Evolutionary conservation across 306 rosid species (phyloP).

Genomic region (Alnus glutinosa): DNA sequence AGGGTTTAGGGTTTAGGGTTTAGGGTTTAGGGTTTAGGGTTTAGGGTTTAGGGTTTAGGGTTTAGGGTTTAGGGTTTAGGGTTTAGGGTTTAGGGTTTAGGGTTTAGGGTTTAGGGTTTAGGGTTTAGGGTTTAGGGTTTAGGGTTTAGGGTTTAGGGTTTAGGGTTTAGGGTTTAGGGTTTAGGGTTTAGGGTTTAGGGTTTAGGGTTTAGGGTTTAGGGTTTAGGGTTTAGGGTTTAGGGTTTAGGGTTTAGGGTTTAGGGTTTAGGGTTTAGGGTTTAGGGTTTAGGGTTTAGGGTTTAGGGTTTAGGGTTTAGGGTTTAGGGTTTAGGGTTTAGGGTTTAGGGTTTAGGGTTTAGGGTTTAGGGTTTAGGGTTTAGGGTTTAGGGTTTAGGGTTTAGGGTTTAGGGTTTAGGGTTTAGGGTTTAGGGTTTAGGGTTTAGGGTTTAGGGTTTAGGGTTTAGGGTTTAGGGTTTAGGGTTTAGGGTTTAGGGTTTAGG

Average conservation of each 20-base stretch:
- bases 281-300: too few relatives aligned
- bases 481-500: too few relatives aligned
- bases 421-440: too few relatives aligned
- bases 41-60: neutral
- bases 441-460: too few relatives aligned
- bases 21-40: neutral
- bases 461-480: too few relatives aligned
- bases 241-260: neutral
- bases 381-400: too few relatives aligned
- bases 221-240: neutral
- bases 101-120: constrained; percentile 10
- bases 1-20: neutral
- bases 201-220: neutral
- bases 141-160: constrained; percentile 10
- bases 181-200: neutral
- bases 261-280: too few relatives aligned
- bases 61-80: neutral
- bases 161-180: constrained; percentile 2
- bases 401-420: too few relatives aligned
- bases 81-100: constrained; percentile 11
- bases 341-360: too few relatives aligned
- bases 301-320: too few relatives aligned
- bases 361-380: too few relatives aligned
- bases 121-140: constrained; percentile 14
- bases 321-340: too few relatives aligned